Conservation (phyloP, 495 filamentous ascomycete species). For the Daldinia bambusicola region DNA sequence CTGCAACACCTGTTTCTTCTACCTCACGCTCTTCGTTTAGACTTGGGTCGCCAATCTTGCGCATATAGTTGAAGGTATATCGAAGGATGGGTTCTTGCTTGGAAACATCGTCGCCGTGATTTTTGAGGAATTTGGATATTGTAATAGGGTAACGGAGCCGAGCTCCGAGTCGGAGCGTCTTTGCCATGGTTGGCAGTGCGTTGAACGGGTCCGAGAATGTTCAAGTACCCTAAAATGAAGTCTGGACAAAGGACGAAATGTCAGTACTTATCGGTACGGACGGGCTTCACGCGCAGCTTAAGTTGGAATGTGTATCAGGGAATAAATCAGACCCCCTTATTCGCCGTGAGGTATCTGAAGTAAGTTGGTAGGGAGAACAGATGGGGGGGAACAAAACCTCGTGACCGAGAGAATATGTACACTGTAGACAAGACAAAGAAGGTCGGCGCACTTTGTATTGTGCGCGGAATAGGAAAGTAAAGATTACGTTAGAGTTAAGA, state of each 20-base stretch:
- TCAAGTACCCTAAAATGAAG: slow-evolving; percentile 17
- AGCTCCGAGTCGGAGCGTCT: slow-evolving; percentile 61
- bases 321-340: slow-evolving; percentile 4
- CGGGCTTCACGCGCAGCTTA: background rate
- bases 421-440: slow-evolving; percentile 22
- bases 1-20: slow-evolving; percentile 71
- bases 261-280: slow-evolving; percentile 7
- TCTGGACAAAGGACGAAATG: slow-evolving; percentile 11
- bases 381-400: background rate
- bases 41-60: slow-evolving; percentile 76
- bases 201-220: slow-evolving; percentile 2
- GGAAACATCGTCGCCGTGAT: slow-evolving; percentile 75
- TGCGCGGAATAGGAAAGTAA: slow-evolving; percentile 1
- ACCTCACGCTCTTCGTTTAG: slow-evolving; percentile 67
- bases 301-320: slow-evolving; percentile 3
- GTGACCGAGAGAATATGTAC: background rate
- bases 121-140: slow-evolving; percentile 84
- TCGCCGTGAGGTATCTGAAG: slow-evolving; percentile 3
- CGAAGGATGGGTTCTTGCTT: slow-evolving; percentile 80
- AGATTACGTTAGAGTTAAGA: background rate
- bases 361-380: background rate
- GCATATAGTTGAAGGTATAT: slow-evolving; percentile 82
- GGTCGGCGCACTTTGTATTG: background rate
- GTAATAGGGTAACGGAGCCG: slow-evolving; percentile 93
- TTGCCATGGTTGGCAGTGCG: slow-evolving; percentile 45